A percentile compares a stretch with the other conserved stretches of the same genome.
phyloP scores from a whole-genome alignment of 108 stramenopile species.

The Phaeodactylum tricornutum region DNA sequence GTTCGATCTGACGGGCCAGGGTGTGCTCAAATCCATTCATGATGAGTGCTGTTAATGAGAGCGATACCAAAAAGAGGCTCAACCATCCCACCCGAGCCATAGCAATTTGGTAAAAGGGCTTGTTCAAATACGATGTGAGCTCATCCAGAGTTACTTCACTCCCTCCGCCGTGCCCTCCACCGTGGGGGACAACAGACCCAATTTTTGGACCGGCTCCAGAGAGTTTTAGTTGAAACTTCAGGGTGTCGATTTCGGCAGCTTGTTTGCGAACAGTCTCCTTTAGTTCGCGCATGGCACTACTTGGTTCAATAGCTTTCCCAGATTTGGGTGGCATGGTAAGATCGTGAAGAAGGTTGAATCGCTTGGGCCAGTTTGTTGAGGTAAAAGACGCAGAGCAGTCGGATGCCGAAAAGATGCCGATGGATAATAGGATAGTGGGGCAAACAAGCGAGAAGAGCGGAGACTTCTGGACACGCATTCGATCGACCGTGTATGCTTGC shows the following conservation, averaged over 20 bases:
- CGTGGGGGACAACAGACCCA: constrained; percentile 7
- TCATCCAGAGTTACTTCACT: constrained; percentile 18
- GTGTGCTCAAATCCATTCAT: constrained; percentile 88
- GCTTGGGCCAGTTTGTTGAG: no score
- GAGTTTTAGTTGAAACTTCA: constrained; percentile 25
- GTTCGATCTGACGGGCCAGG: constrained; percentile 72
- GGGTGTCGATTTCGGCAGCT: constrained; percentile 48
- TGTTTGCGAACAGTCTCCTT: constrained; percentile 71
- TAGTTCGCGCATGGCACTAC: constrained; percentile 40
- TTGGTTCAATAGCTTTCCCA: no score
- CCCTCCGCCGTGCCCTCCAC: constrained; percentile 31
- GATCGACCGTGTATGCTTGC: no score
- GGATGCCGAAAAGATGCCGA: no score
- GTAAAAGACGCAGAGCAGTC: no score
- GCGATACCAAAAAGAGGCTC: constrained; percentile 60
- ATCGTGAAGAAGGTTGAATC: no score
- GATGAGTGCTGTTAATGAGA: constrained; percentile 73
- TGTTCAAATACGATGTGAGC: constrained; percentile 37
- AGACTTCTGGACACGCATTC: no score
- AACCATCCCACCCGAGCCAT: constrained; percentile 70
- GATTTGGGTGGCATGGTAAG: no score
- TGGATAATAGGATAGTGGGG: no score
- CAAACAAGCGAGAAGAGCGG: no score
- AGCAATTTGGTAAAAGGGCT: constrained; percentile 55
- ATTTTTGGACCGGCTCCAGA: constrained; percentile 1